A percentile compares a stretch with the other conserved stretches of the same genome.
Conservation (phyloP, 1,284 basidiomycete genomes). For the Rhodotorula sp. region DNA sequence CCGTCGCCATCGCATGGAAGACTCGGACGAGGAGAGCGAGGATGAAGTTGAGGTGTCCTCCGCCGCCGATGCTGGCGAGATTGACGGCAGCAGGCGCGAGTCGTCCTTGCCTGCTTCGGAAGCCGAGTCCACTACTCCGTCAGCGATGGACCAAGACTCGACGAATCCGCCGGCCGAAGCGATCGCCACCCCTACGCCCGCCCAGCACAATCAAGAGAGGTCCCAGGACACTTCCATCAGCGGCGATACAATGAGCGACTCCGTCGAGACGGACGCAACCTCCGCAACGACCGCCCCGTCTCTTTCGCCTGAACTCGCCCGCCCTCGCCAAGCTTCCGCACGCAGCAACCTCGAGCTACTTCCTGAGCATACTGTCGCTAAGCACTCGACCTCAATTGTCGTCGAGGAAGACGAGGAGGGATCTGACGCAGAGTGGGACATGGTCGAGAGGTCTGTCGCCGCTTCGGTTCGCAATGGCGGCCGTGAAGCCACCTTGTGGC, state of each 20-base stretch:
- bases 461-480: slow-evolving; percentile 45
- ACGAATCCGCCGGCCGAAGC: too few species aligned
- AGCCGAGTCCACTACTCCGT: too few species aligned
- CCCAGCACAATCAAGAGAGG: too few species aligned
- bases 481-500: slow-evolving; percentile 47
- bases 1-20: neutral
- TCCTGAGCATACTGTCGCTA: slow-evolving; percentile 1
- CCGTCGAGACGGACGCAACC: slow-evolving; percentile 12
- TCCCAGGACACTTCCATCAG: neutral
- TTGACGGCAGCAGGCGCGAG: too few species aligned
- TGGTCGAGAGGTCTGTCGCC: slow-evolving; percentile 38
- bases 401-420: slow-evolving; percentile 23
- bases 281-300: slow-evolving; percentile 4
- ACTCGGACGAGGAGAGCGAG: neutral
- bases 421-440: slow-evolving; percentile 45
- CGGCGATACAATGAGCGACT: neutral
- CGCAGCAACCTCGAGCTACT: slow-evolving; percentile 28
- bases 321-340: slow-evolving; percentile 12
- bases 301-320: slow-evolving; percentile 2
- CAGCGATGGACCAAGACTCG: too few species aligned
- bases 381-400: slow-evolving; percentile 4
- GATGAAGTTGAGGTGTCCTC: too few species aligned
- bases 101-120: too few species aligned
- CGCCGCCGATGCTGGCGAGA: too few species aligned
- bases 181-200: too few species aligned